Base-by-base conservation (phyloP, 805 yeast genomes). In the Komagataella phaffii region DNA sequence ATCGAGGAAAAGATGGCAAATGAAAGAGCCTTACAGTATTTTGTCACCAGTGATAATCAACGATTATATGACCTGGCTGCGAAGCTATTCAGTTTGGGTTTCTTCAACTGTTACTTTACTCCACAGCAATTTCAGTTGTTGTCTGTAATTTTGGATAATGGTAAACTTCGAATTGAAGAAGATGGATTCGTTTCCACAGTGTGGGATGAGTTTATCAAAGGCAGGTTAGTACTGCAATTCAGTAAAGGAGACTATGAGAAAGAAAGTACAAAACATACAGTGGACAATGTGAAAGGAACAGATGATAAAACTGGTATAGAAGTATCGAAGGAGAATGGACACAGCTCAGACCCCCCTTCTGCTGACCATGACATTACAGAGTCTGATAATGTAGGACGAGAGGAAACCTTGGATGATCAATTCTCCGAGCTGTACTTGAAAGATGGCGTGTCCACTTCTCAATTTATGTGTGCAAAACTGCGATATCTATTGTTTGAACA, bases 401-500 rank as follows among this genome's bases (percentile, higher is more conserved):
- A 44, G 47, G 55, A 53, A 12, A 56, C 53, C 21, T 47, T 53
- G 30, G 63, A 63, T 14, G 68, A 64, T 17, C 68, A 67, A 10
- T 68, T 70, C 18, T 64, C 68, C 2, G 71, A 67, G 48, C 60
- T 71, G 55, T 78, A 68, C 54, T 65, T 71, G 53, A 75, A 66
- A 62, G 76, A 68, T 30, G 80, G 80, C 1, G 56, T 64, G 7
- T 71, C 69, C 12, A 71, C 78, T 7, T 67, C 77, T 1, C 71
- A 83, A 62, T 67, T 80, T 64, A 55, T 85, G 46, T 83, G 88
- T 5, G 67, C 84, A 49, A 84, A 79, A 55, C 65, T 84, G 19
- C 69, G 91, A 55, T 84, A 83, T 57, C 72, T 84, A 10, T 66
- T 85, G 21, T 85, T 87, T 79, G 90, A 85, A 58, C 80, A 77